These are phyloP conservation scores for Daldinia childiae DNA, from an alignment of 495 filamentous ascomycete species.

Conservation along the genomic window DNA sequence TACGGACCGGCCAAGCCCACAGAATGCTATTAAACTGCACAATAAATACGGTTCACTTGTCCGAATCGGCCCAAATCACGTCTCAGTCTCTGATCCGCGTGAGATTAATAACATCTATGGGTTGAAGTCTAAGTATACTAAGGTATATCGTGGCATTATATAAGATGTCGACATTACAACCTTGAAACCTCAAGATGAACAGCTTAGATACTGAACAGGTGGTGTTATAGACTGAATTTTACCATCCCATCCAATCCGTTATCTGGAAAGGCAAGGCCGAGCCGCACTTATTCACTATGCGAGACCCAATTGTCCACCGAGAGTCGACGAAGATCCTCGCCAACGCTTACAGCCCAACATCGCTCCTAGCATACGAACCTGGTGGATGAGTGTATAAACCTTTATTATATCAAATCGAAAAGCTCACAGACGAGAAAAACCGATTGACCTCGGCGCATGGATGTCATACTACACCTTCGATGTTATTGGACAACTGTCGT, in stretches of 20 bases:
- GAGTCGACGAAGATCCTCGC: background rate
- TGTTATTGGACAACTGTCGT: slow-evolving; percentile 66
- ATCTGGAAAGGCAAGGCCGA: background rate
- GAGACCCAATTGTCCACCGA: background rate
- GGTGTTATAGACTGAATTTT: background rate
- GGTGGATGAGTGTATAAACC: slow-evolving; percentile 56
- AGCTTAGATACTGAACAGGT: background rate
- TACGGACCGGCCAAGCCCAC: background rate
- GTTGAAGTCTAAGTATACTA: slow-evolving; percentile 31
- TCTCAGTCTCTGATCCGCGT: slow-evolving; percentile 44
- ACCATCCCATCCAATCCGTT: background rate
- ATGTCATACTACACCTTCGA: slow-evolving; percentile 69
- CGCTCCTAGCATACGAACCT: background rate
- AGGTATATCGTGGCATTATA: slow-evolving; percentile 20
- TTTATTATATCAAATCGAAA: slow-evolving; percentile 59
- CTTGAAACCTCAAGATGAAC: background rate
- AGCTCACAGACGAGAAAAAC: slow-evolving; percentile 46
- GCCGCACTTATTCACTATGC: background rate
- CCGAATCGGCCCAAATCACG: slow-evolving; percentile 49
- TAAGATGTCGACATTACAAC: background rate
- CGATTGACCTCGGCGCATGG: slow-evolving; percentile 62
- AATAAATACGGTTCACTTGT: slow-evolving; percentile 52
- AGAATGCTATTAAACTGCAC: slow-evolving; percentile 43
- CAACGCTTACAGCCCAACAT: background rate
- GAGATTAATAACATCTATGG: slow-evolving; percentile 42